phyloP scores from a whole-genome alignment of 2,329 filamentous ascomycete genomes.

The Fusarium avenaceum region DNA sequence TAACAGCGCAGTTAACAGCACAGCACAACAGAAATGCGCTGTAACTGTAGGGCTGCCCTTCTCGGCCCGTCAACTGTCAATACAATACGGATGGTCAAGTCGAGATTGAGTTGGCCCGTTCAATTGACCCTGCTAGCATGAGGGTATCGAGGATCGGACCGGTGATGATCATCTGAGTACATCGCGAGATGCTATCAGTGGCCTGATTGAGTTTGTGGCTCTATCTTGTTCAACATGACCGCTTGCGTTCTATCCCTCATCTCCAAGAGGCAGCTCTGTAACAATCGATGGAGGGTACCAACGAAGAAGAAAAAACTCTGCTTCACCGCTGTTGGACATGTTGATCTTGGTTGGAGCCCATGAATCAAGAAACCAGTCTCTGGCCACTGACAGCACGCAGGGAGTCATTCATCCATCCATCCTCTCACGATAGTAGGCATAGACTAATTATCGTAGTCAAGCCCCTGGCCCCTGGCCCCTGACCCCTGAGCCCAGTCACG shows the following conservation, averaged over 20 bases:
- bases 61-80: constrained; percentile 7
- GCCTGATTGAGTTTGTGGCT: constrained; percentile 28
- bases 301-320: constrained; percentile 20
- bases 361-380: constrained; percentile 21
- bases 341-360: constrained; percentile 27
- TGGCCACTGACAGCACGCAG: constrained; percentile 29
- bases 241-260: constrained; percentile 1
- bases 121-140: constrained; percentile 8
- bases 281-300: background rate
- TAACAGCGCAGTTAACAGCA: background rate
- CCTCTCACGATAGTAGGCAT: constrained; percentile 18
- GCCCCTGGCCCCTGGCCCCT: constrained; percentile 27
- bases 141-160: constrained; percentile 26
- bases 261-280: background rate
- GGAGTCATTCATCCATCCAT: constrained; percentile 38
- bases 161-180: constrained; percentile 34
- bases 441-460: background rate
- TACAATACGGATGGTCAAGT: background rate
- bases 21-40: constrained; percentile 3
- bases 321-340: constrained; percentile 32
- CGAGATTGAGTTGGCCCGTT: constrained; percentile 11
- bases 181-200: constrained; percentile 24
- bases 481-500: constrained; percentile 35
- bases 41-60: background rate
- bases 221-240: constrained; percentile 13